A percentile compares a stretch with the other conserved stretches of the same genome.
phyloP scores from a whole-genome alignment of 768 basidiomycete genomes.

The Tricholoma sp. region DNA sequence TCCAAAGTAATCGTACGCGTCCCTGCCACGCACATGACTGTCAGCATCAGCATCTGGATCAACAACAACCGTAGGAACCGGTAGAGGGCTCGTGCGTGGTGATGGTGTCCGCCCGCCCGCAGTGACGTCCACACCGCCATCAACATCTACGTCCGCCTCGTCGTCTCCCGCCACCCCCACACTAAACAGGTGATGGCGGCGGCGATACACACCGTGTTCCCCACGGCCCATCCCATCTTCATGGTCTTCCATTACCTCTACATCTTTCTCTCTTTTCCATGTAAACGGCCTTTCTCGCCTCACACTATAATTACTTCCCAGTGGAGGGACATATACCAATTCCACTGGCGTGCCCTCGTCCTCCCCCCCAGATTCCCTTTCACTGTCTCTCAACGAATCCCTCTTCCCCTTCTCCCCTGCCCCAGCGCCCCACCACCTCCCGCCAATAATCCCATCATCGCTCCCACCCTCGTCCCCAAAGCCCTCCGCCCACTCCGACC shows the following conservation, averaged over 20 bases:
- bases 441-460: conserved; percentile 19
- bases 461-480: conserved; percentile 43
- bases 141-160: conserved; percentile 10
- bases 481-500: conserved; percentile 38
- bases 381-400: conserved; percentile 17
- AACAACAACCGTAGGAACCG: conserved; percentile 18
- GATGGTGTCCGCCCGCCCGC: conserved; percentile 2
- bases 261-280: conserved; percentile 21
- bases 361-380: conserved; percentile 17
- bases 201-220: conserved; percentile 14
- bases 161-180: conserved; percentile 13
- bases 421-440: conserved; percentile 14
- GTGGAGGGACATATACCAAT: conserved; percentile 64
- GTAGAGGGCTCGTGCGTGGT: neutral
- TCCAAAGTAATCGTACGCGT: conserved; percentile 56
- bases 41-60: conserved; percentile 1
- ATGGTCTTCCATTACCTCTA: conserved; percentile 18
- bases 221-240: conserved; percentile 19
- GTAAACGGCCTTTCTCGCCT: conserved; percentile 17
- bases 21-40: conserved; percentile 19
- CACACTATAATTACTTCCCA: conserved; percentile 32
- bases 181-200: conserved; percentile 13
- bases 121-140: conserved; percentile 11
- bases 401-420: conserved; percentile 11
- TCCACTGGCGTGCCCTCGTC: conserved; percentile 52